phyloP scores from a whole-genome alignment of 257 asterid species.

The Cruciata laevipes region DNA sequence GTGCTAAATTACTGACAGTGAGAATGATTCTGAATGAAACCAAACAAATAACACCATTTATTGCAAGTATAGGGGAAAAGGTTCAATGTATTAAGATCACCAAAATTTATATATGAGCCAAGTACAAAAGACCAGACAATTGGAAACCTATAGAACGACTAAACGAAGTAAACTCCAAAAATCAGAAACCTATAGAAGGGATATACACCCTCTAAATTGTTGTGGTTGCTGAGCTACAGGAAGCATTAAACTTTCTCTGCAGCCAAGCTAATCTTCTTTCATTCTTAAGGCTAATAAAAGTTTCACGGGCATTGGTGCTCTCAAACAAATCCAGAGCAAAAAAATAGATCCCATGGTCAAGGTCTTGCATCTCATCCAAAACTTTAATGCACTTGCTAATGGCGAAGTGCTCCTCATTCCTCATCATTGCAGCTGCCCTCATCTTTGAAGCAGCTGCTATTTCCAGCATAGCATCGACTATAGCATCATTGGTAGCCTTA shows the following conservation, averaged over 20 bases:
- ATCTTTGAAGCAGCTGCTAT: slow-evolving; percentile 89
- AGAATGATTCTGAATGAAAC: not conserved
- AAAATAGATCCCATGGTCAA: slow-evolving; percentile 65
- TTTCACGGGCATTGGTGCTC: slow-evolving; percentile 68
- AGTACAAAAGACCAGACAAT: slow-evolving; percentile 21
- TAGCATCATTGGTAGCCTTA: slow-evolving; percentile 85
- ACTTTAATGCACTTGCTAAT: slow-evolving; percentile 80
- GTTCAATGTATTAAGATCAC: not conserved
- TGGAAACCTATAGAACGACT: slow-evolving; percentile 13
- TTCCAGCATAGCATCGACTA: slow-evolving; percentile 93
- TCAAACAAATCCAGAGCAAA: slow-evolving; percentile 78
- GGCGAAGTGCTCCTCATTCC: slow-evolving; percentile 71
- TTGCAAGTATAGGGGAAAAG: not conserved
- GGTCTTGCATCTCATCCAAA: slow-evolving; percentile 77
- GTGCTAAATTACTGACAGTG: not conserved
- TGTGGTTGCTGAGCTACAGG: slow-evolving; percentile 43
- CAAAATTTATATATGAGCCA: slow-evolving; percentile 23
- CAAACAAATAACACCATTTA: not conserved
- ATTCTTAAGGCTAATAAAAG: slow-evolving; percentile 54
- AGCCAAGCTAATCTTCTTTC: slow-evolving; percentile 75
- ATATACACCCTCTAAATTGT: slow-evolving; percentile 13
- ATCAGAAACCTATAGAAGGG: slow-evolving; percentile 12
- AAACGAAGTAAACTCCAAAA: slow-evolving; percentile 16
- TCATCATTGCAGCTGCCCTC: slow-evolving; percentile 82
- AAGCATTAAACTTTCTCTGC: slow-evolving; percentile 63